These are phyloP conservation scores for Clarireedia homoeocarpa DNA, from an alignment of 2,329 filamentous ascomycete species.

Conservation along the genomic window DNA sequence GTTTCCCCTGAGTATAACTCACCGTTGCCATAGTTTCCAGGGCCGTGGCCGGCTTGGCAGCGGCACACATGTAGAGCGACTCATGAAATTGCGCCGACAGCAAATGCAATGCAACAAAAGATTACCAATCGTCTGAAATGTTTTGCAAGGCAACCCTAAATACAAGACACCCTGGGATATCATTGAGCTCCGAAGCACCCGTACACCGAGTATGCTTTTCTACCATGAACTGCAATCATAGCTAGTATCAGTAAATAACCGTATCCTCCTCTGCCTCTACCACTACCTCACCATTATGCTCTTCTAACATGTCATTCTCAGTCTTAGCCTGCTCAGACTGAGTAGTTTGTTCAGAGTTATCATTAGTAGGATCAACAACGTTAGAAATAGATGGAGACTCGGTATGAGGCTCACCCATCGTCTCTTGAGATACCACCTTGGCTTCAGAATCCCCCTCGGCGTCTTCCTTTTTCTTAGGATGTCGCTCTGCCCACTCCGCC, in stretches of 20 bases:
- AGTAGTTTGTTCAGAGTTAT: constrained; percentile 23
- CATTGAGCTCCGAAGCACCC: background rate
- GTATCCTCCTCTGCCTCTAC: constrained; percentile 84
- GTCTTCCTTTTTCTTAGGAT: constrained; percentile 29
- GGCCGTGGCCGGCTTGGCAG: background rate
- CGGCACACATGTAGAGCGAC: no score
- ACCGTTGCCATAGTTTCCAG: no score
- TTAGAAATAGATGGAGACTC: constrained; percentile 32
- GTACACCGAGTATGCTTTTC: background rate
- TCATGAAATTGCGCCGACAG: no score
- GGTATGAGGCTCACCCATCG: constrained; percentile 38
- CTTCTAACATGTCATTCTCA: constrained; percentile 43
- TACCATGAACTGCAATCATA: background rate
- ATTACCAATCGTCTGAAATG: background rate
- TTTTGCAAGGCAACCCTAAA: constrained; percentile 6
- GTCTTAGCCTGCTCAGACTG: constrained; percentile 25
- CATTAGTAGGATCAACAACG: constrained; percentile 32
- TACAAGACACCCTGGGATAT: constrained; percentile 9
- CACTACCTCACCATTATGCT: constrained; percentile 69
- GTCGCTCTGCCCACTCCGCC: constrained; percentile 49
- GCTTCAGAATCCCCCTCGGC: constrained; percentile 20
- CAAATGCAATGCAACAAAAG: no score
- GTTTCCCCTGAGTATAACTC: no score
- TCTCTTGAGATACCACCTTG: constrained; percentile 30
- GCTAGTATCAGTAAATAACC: constrained; percentile 66